phyloP scores from a whole-genome alignment of 805 yeast species.

The Zygosaccharomyces pseudorouxii region DNA sequence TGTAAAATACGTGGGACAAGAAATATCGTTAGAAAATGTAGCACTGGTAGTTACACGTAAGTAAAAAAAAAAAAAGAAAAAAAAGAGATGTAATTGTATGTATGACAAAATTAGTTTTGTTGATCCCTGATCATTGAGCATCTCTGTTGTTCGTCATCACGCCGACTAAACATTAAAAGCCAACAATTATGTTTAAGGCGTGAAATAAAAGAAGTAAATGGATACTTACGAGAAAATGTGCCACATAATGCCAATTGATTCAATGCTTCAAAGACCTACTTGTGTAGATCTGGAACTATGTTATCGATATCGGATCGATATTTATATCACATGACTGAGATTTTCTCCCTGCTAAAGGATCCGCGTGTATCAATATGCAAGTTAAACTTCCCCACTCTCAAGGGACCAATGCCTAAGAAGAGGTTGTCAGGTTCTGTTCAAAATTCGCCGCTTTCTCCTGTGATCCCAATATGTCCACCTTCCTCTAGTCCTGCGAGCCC shows the following conservation, averaged over 20 bases:
- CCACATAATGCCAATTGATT: too few species aligned
- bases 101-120: background rate
- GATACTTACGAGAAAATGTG: too few species aligned
- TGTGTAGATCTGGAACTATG: background rate
- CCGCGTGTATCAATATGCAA: background rate
- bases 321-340: background rate
- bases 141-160: background rate
- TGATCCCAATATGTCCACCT: constrained; percentile 16
- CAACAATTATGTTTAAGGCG: too few species aligned
- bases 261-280: background rate
- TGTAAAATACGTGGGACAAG: constrained; percentile 53
- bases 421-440: constrained; percentile 16
- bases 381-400: background rate
- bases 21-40: constrained; percentile 66
- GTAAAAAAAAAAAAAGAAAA: background rate
- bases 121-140: background rate
- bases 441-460: constrained; percentile 15
- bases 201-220: too few species aligned
- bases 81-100: background rate
- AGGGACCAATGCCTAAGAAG: constrained; percentile 9
- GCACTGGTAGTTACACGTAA: constrained; percentile 39
- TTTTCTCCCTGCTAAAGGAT: background rate
- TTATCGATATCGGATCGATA: background rate
- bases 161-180: constrained; percentile 2
- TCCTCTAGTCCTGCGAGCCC: constrained; percentile 13